Base-by-base conservation (phyloP, 139 green algal species). In the Edaphochlamys debaryana region DNA sequence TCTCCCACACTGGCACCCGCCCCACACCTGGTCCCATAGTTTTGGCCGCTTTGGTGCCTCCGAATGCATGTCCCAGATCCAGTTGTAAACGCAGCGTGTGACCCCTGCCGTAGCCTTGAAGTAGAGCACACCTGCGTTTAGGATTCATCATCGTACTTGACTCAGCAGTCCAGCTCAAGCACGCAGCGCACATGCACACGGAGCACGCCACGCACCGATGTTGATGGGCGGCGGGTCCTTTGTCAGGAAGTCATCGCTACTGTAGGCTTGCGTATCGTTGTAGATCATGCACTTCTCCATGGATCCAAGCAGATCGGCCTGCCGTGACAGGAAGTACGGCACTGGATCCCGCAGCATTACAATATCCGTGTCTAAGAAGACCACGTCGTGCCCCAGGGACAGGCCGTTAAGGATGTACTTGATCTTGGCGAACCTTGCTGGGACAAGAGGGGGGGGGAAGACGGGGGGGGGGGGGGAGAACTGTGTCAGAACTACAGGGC, bases 401-500 rank as follows among this genome's bases (percentile, higher is more conserved):
- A 82, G 76, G n/a, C 42, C 76, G 76, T 82, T 82, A 5, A 82
- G 76, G 63, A 82, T 82, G 76, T 82, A 82, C 76, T 82, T 82
- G 42, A 82, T 64, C 62, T 82, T 82, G 60, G 76, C 76, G 34
- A 82, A 82, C 4, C 76, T 82, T 62, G 4, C 13, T 4, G 30
- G 8, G n/a, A n/a, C n/a, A n/a, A n/a, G n/a, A n/a, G n/a, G n/a
- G n/a, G n/a, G n/a, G n/a, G n/a, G n/a, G n/a, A n/a, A n/a, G n/a
- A n/a, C n/a, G 37, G n/a, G 54, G 19, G 22, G 23, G 23, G 23
- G 13, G 54, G 54, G 15, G 54, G 54, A 63, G 54, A 29, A 22
- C 15, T 6, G 30, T 29, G n/a, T n/a, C n/a, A n/a, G n/a, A n/a
- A n/a, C n/a, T n/a, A n/a, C n/a, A n/a, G n/a, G n/a, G n/a, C n/a